Evolutionary conservation across 495 filamentous ascomycete genomes (phyloP), one percentile per base, ranked within the genome.

Genomic region (Penicillium soppii): DNA sequence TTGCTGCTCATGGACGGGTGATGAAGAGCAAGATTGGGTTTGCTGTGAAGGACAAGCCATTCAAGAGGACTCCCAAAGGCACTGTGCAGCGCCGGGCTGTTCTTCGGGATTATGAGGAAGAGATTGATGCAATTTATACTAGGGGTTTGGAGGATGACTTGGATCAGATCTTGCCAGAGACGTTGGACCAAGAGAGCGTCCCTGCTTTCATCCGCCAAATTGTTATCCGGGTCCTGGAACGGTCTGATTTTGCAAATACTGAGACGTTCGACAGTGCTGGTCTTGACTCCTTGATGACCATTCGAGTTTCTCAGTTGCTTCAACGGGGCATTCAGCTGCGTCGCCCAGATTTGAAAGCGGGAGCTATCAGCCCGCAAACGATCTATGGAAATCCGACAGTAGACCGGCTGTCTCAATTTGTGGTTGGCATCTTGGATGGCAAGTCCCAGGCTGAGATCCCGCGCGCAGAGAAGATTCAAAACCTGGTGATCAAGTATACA

Each of bases 61-160:
- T 85, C 60, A 59, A 73, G 36, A 56, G 20, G 10, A 77, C 83
- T 4, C 71, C 72, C 1, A 85, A 87, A 55, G 83, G 82, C 0
- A 81, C 21, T 17, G 56, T 17, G 37, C 65, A 69, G 51, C 65
- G 77, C 17, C 47, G 43, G 8, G 45, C 46, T 12, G 53, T 65
- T 7, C 30, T 61, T 17, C 41, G 47, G n/a, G 49, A 67, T 5
- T 71, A 64, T 32, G 57, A 43, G 23, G 47, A 62, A 4, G 64
- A 68, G 40, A 56, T 73, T 19, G 58, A 59, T 27, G 51, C 33
- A 2, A 43, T 73, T 4, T 73, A 68, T 49, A 35, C 47, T 8
- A 36, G 43, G n/a, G 47, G 22, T 7, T n/a, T 50, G 10, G 54
- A 58, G 17, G 52, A 55, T 16, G 54, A 56, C 1, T 50, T 61